Conservation (phyloP, 768 basidiomycete species). For the Coprinopsis strossmayeri region DNA sequence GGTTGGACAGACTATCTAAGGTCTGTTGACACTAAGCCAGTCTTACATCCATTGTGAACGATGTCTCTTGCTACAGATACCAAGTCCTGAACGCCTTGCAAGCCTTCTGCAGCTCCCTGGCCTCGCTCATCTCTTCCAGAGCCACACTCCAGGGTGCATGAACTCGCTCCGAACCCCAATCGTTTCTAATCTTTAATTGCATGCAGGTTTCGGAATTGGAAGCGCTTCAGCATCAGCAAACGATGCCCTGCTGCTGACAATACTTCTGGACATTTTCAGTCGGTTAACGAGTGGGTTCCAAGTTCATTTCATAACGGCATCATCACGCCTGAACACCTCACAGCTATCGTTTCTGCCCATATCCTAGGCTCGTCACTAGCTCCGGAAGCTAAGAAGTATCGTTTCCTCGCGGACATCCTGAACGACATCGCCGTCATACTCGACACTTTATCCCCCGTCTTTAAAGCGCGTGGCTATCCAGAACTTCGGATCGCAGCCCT, state of each 20-base stretch:
- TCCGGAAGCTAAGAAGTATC: slow-evolving; percentile 67
- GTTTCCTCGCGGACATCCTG: slow-evolving; percentile 59
- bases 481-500: slow-evolving; percentile 41
- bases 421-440: slow-evolving; percentile 56
- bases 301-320: neutral
- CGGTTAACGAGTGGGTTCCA: slow-evolving; percentile 51
- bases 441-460: slow-evolving; percentile 53
- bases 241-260: slow-evolving; percentile 54
- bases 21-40: slow-evolving; percentile 24
- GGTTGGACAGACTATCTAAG: slow-evolving; percentile 58
- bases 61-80: slow-evolving; percentile 34
- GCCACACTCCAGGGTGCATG: slow-evolving; percentile 57
- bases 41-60: slow-evolving; percentile 9
- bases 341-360: slow-evolving; percentile 61
- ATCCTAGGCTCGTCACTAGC: slow-evolving; percentile 56
- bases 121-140: slow-evolving; percentile 56
- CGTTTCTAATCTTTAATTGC: neutral
- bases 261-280: slow-evolving; percentile 60
- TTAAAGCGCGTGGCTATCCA: slow-evolving; percentile 33
- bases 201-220: slow-evolving; percentile 61
- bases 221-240: slow-evolving; percentile 61
- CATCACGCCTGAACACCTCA: neutral
- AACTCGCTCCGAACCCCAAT: neutral
- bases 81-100: slow-evolving; percentile 62
- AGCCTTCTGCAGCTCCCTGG: slow-evolving; percentile 64